Percentiles rank a stretch among this genome's conserved stretches.
Evolutionary conservation across 2,329 filamentous ascomycete genomes (phyloP).

Genomic region (Spiromastix sp.): DNA sequence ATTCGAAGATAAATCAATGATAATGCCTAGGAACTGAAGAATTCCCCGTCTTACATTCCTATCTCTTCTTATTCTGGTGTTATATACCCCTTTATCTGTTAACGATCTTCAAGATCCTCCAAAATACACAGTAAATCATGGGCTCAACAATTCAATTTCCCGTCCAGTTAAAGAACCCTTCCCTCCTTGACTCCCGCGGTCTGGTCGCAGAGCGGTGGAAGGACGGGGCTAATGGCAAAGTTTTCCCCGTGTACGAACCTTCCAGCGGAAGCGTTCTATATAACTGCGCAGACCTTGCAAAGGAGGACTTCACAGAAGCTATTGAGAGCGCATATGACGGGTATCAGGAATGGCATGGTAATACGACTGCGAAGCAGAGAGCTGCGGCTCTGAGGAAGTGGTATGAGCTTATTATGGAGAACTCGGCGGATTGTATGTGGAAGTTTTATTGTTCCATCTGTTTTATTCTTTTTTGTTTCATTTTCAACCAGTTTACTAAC

Average conservation of each 20-base stretch:
- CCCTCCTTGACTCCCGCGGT: background rate
- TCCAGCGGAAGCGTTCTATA: conserved; percentile 12
- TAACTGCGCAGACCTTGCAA: conserved; percentile 12
- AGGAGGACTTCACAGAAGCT: conserved; percentile 14
- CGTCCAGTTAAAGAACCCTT: too few species aligned
- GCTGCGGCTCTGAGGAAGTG: conserved; percentile 43
- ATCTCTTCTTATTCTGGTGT: too few species aligned
- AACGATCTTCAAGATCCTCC: too few species aligned
- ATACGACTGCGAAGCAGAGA: conserved; percentile 41
- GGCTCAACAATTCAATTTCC: too few species aligned
- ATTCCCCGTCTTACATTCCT: too few species aligned
- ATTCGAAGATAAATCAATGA: too few species aligned
- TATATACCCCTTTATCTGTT: too few species aligned
- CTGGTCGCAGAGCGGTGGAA: background rate
- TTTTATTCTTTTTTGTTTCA: too few species aligned
- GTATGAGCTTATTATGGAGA: conserved; percentile 45
- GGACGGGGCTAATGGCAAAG: background rate
- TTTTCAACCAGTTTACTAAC: too few species aligned
- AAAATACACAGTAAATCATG: too few species aligned
- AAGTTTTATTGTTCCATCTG: too few species aligned
- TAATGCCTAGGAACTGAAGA: too few species aligned
- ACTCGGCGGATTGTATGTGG: conserved; percentile 37
- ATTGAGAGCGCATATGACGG: conserved; percentile 12
- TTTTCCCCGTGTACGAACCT: conserved; percentile 9
- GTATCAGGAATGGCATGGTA: conserved; percentile 29